A percentile compares a stretch with the other conserved stretches of the same genome.
Evolutionary conservation across 169 alveolate species (phyloP).

Genomic region (Plasmodium inui): DNA sequence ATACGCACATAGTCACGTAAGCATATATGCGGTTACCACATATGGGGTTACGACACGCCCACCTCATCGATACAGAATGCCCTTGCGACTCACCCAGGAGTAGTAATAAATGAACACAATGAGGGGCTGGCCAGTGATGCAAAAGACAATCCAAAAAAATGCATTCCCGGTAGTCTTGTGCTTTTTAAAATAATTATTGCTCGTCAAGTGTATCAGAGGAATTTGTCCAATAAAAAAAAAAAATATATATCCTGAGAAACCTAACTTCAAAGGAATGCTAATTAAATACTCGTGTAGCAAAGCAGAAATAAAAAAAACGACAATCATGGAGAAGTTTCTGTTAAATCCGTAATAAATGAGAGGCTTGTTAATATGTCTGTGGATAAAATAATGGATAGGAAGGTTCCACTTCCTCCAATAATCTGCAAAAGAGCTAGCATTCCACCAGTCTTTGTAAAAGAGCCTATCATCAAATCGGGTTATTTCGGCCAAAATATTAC

Average conservation of each 20-base stretch:
- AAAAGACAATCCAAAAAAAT: conserved; percentile 93
- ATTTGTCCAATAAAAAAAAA: conserved; percentile 81
- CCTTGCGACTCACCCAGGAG: conserved; percentile 71
- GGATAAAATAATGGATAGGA: conserved; percentile 95
- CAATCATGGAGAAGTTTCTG: conserved; percentile 80
- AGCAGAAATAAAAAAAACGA: conserved; percentile 91
- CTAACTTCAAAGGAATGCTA: conserved; percentile 91
- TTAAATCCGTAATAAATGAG: conserved; percentile 88
- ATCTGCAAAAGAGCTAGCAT: conserved; percentile 92
- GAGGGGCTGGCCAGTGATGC: conserved; percentile 96
- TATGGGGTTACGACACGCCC: not conserved
- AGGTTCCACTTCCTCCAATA: conserved; percentile 95
- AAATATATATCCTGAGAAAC: conserved; percentile 93
- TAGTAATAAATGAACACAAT: conserved; percentile 83
- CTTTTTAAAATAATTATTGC: conserved; percentile 82
- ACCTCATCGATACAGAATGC: not conserved
- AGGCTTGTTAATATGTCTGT: conserved; percentile 95
- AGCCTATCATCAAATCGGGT: conserved; percentile 95
- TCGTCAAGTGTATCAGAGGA: conserved; percentile 84
- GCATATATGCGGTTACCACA: too few relatives aligned
- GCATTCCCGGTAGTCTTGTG: conserved; percentile 91
- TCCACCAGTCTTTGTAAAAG: conserved; percentile 97
- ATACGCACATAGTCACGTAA: not conserved
- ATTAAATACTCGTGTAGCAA: conserved; percentile 91
- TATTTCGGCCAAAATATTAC: conserved; percentile 93